Evolutionary conservation across 805 yeast genomes (phyloP).

Genomic region (Candida coleopterorum): DNA sequence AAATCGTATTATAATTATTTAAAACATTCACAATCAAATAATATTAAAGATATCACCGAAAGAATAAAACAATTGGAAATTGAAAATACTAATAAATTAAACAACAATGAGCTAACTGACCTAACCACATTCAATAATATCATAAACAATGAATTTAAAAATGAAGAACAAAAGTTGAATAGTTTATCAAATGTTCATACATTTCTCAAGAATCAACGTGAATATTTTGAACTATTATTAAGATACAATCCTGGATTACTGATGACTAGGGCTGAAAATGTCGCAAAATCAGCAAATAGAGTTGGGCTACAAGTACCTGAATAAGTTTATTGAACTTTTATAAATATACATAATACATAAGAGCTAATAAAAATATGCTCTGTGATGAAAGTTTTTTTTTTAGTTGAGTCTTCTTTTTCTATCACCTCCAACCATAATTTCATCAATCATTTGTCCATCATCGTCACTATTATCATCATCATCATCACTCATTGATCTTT

Average conservation of each 20-base stretch:
- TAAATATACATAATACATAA: conserved; percentile 2
- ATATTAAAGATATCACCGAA: conserved; percentile 28
- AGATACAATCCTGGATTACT: conserved; percentile 83
- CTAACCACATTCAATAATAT: background rate
- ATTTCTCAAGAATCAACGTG: conserved; percentile 68
- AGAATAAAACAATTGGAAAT: conserved; percentile 15
- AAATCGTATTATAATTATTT: conserved; percentile 45
- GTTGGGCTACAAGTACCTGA: conserved; percentile 70
- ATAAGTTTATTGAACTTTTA: background rate
- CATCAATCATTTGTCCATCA: conserved; percentile 4
- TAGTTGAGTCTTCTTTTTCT: conserved; percentile 13
- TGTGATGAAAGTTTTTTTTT: background rate
- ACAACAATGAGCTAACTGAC: conserved; percentile 2
- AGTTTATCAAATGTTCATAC: conserved; percentile 57
- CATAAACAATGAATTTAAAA: background rate
- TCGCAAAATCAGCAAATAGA: conserved; percentile 72
- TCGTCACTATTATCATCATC: conserved; percentile 3
- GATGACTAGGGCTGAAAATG: conserved; percentile 72
- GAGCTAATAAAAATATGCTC: background rate
- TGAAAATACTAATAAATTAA: background rate
- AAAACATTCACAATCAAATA: conserved; percentile 33
- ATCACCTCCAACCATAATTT: conserved; percentile 13
- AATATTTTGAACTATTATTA: conserved; percentile 71
- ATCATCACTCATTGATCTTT: conserved; percentile 14
- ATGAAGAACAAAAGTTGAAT: conserved; percentile 12